These are phyloP conservation scores for Trypanosoma cruzi DNA, from an alignment of 208 protist genomes.

Conservation along the genomic window DNA sequence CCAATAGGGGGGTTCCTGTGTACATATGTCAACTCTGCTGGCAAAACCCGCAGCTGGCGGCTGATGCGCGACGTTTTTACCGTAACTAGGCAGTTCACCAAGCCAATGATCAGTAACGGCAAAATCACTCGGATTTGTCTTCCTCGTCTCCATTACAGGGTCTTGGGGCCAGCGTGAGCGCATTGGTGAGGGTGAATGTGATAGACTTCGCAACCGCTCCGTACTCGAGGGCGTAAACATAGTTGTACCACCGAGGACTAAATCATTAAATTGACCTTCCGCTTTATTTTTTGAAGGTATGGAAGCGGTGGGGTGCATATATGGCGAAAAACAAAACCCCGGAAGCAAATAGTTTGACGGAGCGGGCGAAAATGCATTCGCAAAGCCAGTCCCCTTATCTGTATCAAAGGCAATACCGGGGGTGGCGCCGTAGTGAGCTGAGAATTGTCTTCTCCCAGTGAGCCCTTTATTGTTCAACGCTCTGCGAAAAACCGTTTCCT, in stretches of 20 bases:
- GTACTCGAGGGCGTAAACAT: no score
- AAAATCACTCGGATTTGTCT: no score
- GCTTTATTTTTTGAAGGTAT: background rate
- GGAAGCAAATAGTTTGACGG: background rate
- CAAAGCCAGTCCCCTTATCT: background rate
- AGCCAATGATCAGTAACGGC: no score
- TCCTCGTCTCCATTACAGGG: no score
- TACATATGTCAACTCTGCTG: no score
- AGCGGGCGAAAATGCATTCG: background rate
- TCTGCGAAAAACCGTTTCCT: background rate
- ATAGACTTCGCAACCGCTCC: no score
- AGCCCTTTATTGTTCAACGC: background rate
- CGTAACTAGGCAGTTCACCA: no score
- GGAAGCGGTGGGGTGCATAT: background rate
- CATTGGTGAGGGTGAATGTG: no score
- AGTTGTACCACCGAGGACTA: background rate
- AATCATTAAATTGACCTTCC: background rate
- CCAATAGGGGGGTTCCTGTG: background rate
- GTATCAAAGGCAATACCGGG: background rate
- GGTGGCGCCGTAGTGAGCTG: background rate
- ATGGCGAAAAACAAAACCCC: background rate
- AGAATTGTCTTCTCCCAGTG: background rate
- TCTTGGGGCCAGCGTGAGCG: no score
- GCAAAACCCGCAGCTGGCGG: no score
- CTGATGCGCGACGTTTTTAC: no score